A percentile compares a stretch with the other conserved stretches of the same genome.
Conservation (phyloP, 345 rosid species). For the Gossypium mustelinum region DNA sequence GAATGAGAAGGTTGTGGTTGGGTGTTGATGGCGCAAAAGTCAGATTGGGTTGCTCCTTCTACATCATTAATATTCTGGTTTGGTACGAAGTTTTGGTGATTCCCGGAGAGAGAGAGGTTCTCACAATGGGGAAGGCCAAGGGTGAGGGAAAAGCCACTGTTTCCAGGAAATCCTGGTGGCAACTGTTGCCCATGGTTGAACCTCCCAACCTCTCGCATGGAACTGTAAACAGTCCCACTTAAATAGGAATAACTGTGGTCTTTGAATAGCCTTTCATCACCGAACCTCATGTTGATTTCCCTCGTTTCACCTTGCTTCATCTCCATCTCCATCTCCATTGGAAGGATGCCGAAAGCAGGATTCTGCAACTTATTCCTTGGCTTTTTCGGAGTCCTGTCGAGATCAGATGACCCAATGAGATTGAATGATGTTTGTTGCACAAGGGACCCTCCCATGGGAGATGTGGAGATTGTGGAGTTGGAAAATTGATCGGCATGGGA, state of each 20-base stretch:
- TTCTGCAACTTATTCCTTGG: slow-evolving; percentile 33
- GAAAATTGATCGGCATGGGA: slow-evolving; percentile 25
- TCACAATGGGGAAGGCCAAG: slow-evolving; percentile 59
- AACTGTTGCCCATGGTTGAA: slow-evolving; percentile 31
- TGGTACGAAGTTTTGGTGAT: slow-evolving; percentile 38
- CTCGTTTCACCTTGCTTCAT: slow-evolving; percentile 29
- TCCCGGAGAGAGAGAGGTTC: slow-evolving; percentile 34
- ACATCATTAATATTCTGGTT: slow-evolving; percentile 38
- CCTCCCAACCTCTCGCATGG: slow-evolving; percentile 40
- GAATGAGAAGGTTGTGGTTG: slow-evolving; percentile 39
- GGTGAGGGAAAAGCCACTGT: slow-evolving; percentile 49
- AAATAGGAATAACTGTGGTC: slow-evolving; percentile 18
- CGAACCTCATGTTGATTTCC: slow-evolving; percentile 20
- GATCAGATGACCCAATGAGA: slow-evolving; percentile 33
- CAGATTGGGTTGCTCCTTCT: slow-evolving; percentile 35
- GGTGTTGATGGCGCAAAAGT: slow-evolving; percentile 27
- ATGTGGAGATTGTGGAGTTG: slow-evolving; percentile 33
- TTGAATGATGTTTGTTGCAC: slow-evolving; percentile 31
- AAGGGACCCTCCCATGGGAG: slow-evolving; percentile 28
- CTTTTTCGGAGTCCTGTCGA: slow-evolving; percentile 40
- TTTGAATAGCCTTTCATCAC: slow-evolving; percentile 24
- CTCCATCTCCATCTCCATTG: slow-evolving; percentile 32
- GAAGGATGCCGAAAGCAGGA: slow-evolving; percentile 30
- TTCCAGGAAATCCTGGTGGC: slow-evolving; percentile 32
- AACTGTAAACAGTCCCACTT: slow-evolving; percentile 4